Conservation (phyloP, 345 rosid genomes). For the Eucalyptus melliodora region DNA sequence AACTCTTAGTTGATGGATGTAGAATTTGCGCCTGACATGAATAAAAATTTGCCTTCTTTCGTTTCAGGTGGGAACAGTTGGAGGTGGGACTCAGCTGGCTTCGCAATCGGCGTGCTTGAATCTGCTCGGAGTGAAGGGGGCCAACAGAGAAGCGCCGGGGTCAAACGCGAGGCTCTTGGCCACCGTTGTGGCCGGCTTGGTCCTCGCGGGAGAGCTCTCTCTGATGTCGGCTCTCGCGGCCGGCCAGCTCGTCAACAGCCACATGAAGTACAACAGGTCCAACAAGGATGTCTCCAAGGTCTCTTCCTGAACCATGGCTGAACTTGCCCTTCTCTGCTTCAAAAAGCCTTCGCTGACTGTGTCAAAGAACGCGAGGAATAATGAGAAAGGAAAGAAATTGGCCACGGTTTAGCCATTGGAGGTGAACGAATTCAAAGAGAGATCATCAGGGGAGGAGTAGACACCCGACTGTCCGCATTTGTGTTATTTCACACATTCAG, state of each 20-base stretch:
- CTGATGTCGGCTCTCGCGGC: conserved; percentile 37
- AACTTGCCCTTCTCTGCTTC: background rate
- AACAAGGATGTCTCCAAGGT: conserved; percentile 3
- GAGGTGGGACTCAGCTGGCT: conserved; percentile 45
- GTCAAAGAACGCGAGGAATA: background rate
- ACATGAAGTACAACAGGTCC: conserved; percentile 30
- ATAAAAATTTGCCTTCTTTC: background rate
- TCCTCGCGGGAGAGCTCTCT: conserved; percentile 48
- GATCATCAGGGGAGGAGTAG: background rate
- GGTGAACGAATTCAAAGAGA: background rate
- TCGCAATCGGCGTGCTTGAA: conserved; percentile 52
- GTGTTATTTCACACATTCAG: background rate
- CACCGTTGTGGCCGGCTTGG: conserved; percentile 32
- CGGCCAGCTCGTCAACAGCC: conserved; percentile 24
- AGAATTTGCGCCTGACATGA: background rate
- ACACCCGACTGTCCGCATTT: background rate
- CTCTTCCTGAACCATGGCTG: background rate
- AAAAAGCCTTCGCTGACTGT: background rate
- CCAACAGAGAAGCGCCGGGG: conserved; percentile 26
- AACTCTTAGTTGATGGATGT: background rate
- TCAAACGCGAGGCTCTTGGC: conserved; percentile 32
- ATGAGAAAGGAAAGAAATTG: background rate
- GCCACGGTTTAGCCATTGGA: background rate
- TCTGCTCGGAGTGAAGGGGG: conserved; percentile 45
- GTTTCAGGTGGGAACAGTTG: conserved; percentile 39